Base-by-base conservation (phyloP, 192 early-diverging fungal species). In the Fimicolochytrium jonesii region DNA sequence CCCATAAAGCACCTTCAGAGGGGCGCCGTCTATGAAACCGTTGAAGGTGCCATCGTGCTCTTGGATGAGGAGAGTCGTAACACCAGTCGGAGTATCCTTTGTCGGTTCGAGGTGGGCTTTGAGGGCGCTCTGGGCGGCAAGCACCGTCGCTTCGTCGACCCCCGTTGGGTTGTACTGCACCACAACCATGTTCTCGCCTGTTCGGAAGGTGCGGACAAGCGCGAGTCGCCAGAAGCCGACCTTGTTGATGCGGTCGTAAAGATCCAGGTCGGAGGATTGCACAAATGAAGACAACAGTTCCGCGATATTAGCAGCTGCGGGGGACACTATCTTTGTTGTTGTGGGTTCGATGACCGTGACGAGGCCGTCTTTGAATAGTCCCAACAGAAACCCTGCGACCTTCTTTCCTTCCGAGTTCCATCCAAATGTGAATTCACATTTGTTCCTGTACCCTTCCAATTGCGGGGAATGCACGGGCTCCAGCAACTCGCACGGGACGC, bases 401-500 rank as follows among this genome's bases (percentile, higher is more conserved):
- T 35, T 48, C 41, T 85, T 56, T 4, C 80, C 80, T 3, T 81
- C 71, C 6, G 74, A 34, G 65, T 90, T 73, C 36, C 44, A 42
- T 18, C 90, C 90, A 61, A 88, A 74, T 0, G 85, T 75, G 58
- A 90, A 92, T 67, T 92, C 90, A 62, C 85, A 88, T 68, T 92
- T 92, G 64, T 69, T 92, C 46, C 88, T 71, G 69, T 90, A 92
- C 3, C 76, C 78, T 30, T 77, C 59, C 13, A 67, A 28, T 30
- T 72, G 59, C 23, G 90, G 90, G 4, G 88, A 90, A 9, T 70
- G 64, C 9, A 79, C 45, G 2, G 62, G 39, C 7, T 61, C 48
- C 43, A 49, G 35, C 17, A 74, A 30, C 20, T 56, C 52, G 36
- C 72, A 80, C 10, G 62, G 52, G 3, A 69, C 7, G 26, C 51